A percentile compares a stretch with the other conserved stretches of the same genome.
phyloP scores from a whole-genome alignment of 176 grass and related monocot genomes.

The Luzula sylvatica region DNA sequence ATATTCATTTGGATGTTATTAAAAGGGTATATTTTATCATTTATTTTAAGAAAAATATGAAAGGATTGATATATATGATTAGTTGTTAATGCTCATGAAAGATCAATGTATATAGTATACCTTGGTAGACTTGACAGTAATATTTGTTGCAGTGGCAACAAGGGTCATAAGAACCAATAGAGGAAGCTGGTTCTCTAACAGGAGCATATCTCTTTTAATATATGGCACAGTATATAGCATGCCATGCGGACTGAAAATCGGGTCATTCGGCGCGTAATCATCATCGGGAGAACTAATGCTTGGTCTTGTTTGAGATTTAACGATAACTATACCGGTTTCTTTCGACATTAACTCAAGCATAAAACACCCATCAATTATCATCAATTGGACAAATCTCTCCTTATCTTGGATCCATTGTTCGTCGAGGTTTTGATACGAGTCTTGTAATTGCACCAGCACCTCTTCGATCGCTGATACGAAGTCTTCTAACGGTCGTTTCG shows the following conservation, averaged over 20 bases:
- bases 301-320: neutral
- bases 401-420: conserved; percentile 22
- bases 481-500: conserved; percentile 15
- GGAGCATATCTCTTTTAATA: conserved; percentile 61
- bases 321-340: conserved; percentile 1
- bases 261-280: conserved; percentile 61
- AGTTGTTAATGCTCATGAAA: neutral
- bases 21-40: too few species aligned
- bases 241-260: conserved; percentile 62
- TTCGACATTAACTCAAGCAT: conserved; percentile 56
- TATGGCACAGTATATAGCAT: conserved; percentile 61
- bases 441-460: conserved; percentile 21
- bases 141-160: conserved; percentile 17
- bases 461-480: conserved; percentile 35
- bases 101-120: neutral
- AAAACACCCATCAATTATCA: conserved; percentile 78
- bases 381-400: conserved; percentile 41
- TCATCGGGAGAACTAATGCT: neutral
- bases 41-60: too few species aligned
- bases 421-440: conserved; percentile 30
- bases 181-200: conserved; percentile 80
- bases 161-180: conserved; percentile 49
- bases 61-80: too few species aligned
- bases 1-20: too few species aligned
- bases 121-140: neutral